Evolutionary conservation across 768 basidiomycete genomes (phyloP).

Genomic region (Podaxis sp.): DNA sequence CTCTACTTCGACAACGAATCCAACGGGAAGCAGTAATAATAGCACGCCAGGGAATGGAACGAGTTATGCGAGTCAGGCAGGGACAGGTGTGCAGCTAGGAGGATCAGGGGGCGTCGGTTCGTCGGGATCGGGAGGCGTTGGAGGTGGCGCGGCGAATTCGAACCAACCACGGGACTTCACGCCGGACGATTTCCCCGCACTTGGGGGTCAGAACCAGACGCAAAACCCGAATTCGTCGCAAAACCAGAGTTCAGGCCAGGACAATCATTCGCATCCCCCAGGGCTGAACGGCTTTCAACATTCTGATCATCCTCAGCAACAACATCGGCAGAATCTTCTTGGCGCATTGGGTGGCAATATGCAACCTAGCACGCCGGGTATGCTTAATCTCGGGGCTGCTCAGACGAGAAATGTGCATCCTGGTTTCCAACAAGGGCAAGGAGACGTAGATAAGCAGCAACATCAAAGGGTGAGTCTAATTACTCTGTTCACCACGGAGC

Average conservation of each 20-base stretch:
- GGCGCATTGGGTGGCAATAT: conserved; percentile 45
- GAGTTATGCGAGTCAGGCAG: conserved; percentile 84
- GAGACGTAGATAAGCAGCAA: conserved; percentile 65
- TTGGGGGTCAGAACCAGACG: conserved; percentile 62
- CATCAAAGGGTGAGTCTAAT: conserved; percentile 54
- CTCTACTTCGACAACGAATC: conserved; percentile 50
- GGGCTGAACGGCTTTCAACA: conserved; percentile 70
- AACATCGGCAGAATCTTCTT: conserved; percentile 59
- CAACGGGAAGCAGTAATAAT: conserved; percentile 36
- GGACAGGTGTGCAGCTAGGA: conserved; percentile 56
- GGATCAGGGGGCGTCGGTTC: conserved; percentile 32
- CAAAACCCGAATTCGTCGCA: conserved; percentile 34
- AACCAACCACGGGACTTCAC: conserved; percentile 67
- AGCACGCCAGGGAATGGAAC: conserved; percentile 43
- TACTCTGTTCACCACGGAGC: background rate
- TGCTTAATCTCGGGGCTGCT: conserved; percentile 54
- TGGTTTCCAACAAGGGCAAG: conserved; percentile 56
- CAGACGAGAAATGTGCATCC: conserved; percentile 48
- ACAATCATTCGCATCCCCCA: conserved; percentile 61
- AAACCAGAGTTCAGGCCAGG: conserved; percentile 35
- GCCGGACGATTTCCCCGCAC: conserved; percentile 88
- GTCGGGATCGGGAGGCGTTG: conserved; percentile 36
- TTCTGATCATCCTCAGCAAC: conserved; percentile 35
- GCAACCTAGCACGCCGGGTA: conserved; percentile 58
- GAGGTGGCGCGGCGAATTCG: conserved; percentile 32